These are phyloP conservation scores for Cercospora sp. DNA, from an alignment of 2,329 filamentous ascomycete genomes.

Conservation along the genomic window DNA sequence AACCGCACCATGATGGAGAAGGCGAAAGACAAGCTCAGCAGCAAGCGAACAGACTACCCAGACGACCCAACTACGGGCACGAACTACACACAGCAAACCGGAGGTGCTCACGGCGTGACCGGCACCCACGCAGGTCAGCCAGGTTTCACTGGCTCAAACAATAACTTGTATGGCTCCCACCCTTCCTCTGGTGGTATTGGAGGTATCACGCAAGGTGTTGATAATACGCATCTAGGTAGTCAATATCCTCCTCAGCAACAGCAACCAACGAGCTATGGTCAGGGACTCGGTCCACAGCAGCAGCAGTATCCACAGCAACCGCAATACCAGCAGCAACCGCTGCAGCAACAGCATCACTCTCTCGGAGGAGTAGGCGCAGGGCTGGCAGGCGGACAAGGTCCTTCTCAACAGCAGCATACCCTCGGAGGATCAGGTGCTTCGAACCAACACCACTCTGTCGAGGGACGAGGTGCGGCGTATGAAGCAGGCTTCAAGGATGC, in stretches of 20 bases:
- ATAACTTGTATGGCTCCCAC: slow-evolving; percentile 6
- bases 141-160: slow-evolving; percentile 7
- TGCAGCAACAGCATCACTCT: not conserved
- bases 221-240: slow-evolving; percentile 9
- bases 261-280: not conserved
- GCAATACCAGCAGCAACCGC: not conserved
- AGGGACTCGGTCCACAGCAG: not conserved
- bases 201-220: slow-evolving; percentile 14
- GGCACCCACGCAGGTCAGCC: slow-evolving; percentile 8
- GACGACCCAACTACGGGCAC: slow-evolving; percentile 20
- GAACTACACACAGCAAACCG: slow-evolving; percentile 17
- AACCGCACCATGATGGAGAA: slow-evolving; percentile 22
- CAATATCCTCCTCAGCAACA: not conserved
- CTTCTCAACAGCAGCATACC: not conserved
- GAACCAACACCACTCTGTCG: slow-evolving; percentile 3
- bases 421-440: not conserved
- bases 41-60: slow-evolving; percentile 16
- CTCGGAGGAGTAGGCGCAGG: not conserved
- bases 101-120: not conserved
- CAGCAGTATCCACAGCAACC: not conserved
- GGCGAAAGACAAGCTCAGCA: slow-evolving; percentile 19
- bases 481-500: slow-evolving; percentile 17
- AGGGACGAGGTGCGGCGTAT: slow-evolving; percentile 14
- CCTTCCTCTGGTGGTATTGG: slow-evolving; percentile 4
- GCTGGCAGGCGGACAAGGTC: not conserved